Conservation (phyloP, 257 asterid species). For the Avicennia marina region DNA sequence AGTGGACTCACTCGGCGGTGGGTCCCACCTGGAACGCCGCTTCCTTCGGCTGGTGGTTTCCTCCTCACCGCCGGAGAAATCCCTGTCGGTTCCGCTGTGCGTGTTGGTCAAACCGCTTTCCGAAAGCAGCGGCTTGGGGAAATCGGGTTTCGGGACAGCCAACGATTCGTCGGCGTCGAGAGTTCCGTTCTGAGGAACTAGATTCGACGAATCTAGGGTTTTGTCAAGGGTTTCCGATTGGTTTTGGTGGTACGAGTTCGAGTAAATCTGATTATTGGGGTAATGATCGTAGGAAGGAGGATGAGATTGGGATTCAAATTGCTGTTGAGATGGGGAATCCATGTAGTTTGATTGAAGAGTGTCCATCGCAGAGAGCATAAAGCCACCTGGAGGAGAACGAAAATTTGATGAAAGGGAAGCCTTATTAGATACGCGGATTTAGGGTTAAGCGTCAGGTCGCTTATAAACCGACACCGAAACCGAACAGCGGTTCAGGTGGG, state of each 20-base stretch:
- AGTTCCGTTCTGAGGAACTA: conserved; percentile 16
- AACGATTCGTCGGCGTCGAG: conserved; percentile 20
- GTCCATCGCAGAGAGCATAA: conserved; percentile 59
- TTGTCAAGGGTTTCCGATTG: conserved; percentile 48
- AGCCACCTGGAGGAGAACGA: background rate
- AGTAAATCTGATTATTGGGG: conserved; percentile 6
- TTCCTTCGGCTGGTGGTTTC: conserved; percentile 70
- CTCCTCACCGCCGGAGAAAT: conserved; percentile 86
- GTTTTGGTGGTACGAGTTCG: conserved; percentile 13
- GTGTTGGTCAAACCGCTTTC: conserved; percentile 63
- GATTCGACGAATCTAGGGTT: conserved; percentile 46
- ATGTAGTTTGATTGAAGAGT: conserved; percentile 57
- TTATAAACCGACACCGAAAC: background rate
- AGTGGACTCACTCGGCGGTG: conserved; percentile 57
- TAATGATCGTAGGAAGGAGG: conserved; percentile 25
- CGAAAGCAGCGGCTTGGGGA: conserved; percentile 50
- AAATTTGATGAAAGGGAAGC: background rate
- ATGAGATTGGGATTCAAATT: conserved; percentile 23
- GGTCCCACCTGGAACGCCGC: conserved; percentile 86
- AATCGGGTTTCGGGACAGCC: conserved; percentile 26
- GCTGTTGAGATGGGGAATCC: conserved; percentile 51
- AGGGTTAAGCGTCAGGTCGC: conserved; percentile 13
- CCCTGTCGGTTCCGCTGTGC: conserved; percentile 73
- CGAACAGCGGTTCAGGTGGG: background rate
- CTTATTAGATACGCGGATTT: conserved; percentile 15